Base-by-base conservation (phyloP, 2,329 filamentous ascomycete genomes). In the Alternaria brassicae region DNA sequence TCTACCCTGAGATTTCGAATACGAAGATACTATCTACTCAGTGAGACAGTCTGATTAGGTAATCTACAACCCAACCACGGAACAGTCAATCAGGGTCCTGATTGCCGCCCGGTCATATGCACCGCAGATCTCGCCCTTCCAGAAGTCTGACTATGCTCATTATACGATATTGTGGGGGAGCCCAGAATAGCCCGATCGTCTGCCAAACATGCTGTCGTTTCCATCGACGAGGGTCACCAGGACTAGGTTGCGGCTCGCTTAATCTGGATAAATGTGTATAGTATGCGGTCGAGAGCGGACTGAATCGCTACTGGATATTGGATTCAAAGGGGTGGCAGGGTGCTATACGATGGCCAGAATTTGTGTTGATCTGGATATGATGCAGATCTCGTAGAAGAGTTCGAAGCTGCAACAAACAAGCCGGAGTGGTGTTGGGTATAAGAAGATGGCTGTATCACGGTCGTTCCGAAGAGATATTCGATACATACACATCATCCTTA, bases 211-310 rank as follows among this genome's bases (percentile, higher is more conserved):
- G 42, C 17, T 47, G 10, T 47, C 27, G n/a, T 47, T 32, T 10
- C 21, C 27, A 17, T 15, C 32, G 12, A 47, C 28, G 19, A 23
- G 44, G 44, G 44, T n/a, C 28, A 47, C 34, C 15, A 34, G 44
- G 27, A 17, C 44, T 34, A 17, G 44, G 30, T 32, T 32, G 42
- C 37, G 49, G 58, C 53, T 64, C 36, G 56, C 44, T 59, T 65
- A 67, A 67, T 67, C 41, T 67, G 65, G 65, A 25, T 67, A 67
- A 67, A 67, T 59, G 30, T 21, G 23, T 15, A 42, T 50, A 36
- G 23, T n/a, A 41, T 60, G 32, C 42, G 42, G 53, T 60, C 58
- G 49, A 45, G 58, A 63, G 51, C 48, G 41, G 48, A 57, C 50
- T 7, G 44, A 36, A 19, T 19, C 39, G 47, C 34, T 50, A 59